Evolutionary conservation across 2,329 filamentous ascomycete genomes (phyloP), one percentile per base, ranked within the genome.

Genomic region (Stenocarpella maydis): DNA sequence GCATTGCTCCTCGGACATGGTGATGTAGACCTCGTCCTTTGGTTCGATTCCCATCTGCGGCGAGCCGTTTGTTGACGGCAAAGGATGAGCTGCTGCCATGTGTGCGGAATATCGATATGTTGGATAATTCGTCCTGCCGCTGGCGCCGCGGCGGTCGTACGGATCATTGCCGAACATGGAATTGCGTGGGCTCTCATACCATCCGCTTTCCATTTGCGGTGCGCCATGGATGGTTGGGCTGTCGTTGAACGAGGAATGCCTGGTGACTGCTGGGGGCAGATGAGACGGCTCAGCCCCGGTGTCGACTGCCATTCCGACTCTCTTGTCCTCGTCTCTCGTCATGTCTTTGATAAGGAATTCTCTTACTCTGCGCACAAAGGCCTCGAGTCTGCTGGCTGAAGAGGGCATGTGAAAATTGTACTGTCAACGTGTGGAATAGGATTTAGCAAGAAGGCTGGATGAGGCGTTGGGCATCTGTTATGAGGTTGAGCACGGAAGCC

Each of bases 301-400:
- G 41, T 61, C 55, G 17, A 61, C 41, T 0, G 47, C 55, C 41
- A 61, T 61, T 34, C 41, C 55, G 4, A 26, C 41, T 61, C 55
- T 61, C 26, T 61, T 61, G 55, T 61, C 55, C 47, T 19, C 55
- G 55, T 61, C 55, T 61, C 41, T 47, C 41, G 55, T 61, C 55
- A 61, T 61, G n/a, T 61, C 55, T 47, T 31, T 61, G 41, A 61
- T 41, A 45, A 61, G 55, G 12, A 61, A 47, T 34, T 31, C 26
- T 61, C 55, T 47, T 34, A 34, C 41, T 61, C 55, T 34, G 26
- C 31, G 41, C 55, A 47, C 41, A 9, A 61, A 47, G 55, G 41
- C 55, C 41, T 61, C 24, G 55, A 61, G 55, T 61, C 26, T 61
- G 55, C 55, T 61, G 26, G 55, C 9, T 47, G 55, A 17, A 41